Conservation (phyloP, 2,329 filamentous ascomycete species). For the Colletotrichum lentis region DNA sequence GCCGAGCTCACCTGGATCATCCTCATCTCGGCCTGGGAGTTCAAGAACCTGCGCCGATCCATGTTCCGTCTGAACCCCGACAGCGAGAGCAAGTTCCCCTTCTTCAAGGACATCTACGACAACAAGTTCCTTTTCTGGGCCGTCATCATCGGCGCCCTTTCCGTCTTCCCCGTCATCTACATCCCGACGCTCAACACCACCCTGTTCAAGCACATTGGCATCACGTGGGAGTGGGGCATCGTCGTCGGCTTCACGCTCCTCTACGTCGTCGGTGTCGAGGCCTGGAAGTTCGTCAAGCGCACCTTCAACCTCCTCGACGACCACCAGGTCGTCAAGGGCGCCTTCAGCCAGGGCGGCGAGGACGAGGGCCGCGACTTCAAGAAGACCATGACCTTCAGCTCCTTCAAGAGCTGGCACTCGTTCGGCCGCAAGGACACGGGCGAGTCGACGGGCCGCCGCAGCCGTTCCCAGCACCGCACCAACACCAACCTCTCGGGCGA, state of each 20-base stretch:
- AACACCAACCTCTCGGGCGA: constrained; percentile 37
- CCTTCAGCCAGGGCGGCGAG: constrained; percentile 62
- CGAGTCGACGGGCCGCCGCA: constrained; percentile 44
- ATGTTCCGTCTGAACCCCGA: constrained; percentile 73
- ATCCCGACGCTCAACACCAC: constrained; percentile 74
- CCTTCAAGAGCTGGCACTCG: constrained; percentile 58
- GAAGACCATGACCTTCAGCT: constrained; percentile 61
- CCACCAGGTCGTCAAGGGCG: constrained; percentile 57
- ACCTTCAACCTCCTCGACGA: constrained; percentile 61
- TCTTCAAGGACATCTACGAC: constrained; percentile 70
- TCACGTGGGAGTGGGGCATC: constrained; percentile 79
- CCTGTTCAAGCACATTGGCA: constrained; percentile 76
- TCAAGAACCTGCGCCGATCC: constrained; percentile 75
- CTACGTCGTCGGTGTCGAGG: constrained; percentile 73
- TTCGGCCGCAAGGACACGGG: constrained; percentile 54
- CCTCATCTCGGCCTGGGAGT: constrained; percentile 79
- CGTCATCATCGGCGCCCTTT: constrained; percentile 66
- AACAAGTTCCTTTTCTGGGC: constrained; percentile 78
- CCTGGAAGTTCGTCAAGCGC: constrained; percentile 76
- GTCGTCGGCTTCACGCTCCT: constrained; percentile 69
- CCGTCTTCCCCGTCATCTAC: constrained; percentile 74
- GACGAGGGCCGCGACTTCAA: constrained; percentile 52
- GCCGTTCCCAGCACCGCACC: constrained; percentile 33
- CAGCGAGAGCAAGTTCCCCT: constrained; percentile 58
- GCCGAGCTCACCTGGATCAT: constrained; percentile 78